A percentile compares a stretch with the other conserved stretches of the same genome.
Evolutionary conservation across 2,329 filamentous ascomycete genomes (phyloP).

Genomic region (Grosmannia penicillata): DNA sequence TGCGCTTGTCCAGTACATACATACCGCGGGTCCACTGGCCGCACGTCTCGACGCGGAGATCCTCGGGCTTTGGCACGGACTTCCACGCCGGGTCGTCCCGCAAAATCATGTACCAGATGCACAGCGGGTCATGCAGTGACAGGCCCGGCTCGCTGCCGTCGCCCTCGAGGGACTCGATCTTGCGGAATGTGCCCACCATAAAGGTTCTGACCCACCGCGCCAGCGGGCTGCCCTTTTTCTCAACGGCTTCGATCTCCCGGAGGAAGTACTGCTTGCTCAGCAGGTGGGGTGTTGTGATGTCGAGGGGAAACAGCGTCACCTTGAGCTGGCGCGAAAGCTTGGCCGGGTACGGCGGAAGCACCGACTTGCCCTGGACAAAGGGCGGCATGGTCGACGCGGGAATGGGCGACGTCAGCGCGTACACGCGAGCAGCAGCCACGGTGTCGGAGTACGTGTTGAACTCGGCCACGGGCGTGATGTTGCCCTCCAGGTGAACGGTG

Average conservation of each 20-base stretch:
- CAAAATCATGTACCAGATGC: slow-evolving; percentile 64
- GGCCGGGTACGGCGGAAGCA: slow-evolving; percentile 46
- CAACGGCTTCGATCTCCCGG: slow-evolving; percentile 35
- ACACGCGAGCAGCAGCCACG: slow-evolving; percentile 61
- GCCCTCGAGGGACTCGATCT: slow-evolving; percentile 48
- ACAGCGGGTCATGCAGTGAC: slow-evolving; percentile 64
- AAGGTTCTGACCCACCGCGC: slow-evolving; percentile 62
- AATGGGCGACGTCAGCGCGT: slow-evolving; percentile 57
- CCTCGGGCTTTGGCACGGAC: slow-evolving; percentile 46
- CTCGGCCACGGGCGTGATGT: slow-evolving; percentile 73
- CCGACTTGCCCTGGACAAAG: slow-evolving; percentile 32
- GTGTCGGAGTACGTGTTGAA: slow-evolving; percentile 93
- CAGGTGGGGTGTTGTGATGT: slow-evolving; percentile 60
- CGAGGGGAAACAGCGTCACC: slow-evolving; percentile 59
- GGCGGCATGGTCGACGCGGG: slow-evolving; percentile 73
- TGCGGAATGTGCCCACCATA: slow-evolving; percentile 53
- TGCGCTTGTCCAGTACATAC: slow-evolving; percentile 68
- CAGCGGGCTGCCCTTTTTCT: slow-evolving; percentile 53
- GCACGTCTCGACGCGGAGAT: slow-evolving; percentile 75
- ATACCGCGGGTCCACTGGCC: slow-evolving; percentile 94
- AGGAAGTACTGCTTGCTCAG: slow-evolving; percentile 47
- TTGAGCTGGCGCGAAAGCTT: slow-evolving; percentile 48
- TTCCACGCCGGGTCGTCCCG: slow-evolving; percentile 43
- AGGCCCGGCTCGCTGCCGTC: slow-evolving; percentile 43
- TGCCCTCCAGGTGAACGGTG: slow-evolving; percentile 63